A percentile compares a stretch with the other conserved stretches of the same genome.
Evolutionary conservation across 345 rosid species (phyloP).

Genomic region (Eucalyptus pauciflora): DNA sequence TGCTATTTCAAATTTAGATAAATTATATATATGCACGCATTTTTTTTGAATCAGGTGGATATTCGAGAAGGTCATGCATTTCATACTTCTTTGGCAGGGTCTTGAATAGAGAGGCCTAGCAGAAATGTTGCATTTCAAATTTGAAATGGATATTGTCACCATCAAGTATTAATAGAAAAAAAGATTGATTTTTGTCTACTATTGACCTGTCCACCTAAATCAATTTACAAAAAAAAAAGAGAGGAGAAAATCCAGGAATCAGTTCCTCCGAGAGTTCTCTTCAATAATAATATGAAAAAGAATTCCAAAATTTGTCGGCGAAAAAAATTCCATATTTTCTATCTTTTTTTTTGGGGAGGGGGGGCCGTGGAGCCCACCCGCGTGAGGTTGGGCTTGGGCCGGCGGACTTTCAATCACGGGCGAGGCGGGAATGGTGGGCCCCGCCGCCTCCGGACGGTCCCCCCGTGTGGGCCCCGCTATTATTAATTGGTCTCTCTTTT

Average conservation of each 20-base stretch:
- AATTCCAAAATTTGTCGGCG: not conserved
- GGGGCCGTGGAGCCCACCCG: not conserved
- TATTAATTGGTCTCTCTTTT: not conserved
- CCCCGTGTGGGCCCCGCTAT: slow-evolving; percentile 1
- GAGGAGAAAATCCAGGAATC: not conserved
- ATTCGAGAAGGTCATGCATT: not conserved
- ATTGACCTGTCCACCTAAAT: not conserved
- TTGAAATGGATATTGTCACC: not conserved
- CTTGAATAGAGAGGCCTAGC: not conserved
- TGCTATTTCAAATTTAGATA: not conserved
- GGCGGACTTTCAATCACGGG: slow-evolving; percentile 1
- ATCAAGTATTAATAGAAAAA: not conserved
- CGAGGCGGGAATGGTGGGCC: not conserved
- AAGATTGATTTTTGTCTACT: not conserved
- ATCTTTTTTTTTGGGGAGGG: no score
- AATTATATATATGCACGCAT: not conserved
- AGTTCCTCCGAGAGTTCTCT: not conserved
- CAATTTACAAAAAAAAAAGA: not conserved
- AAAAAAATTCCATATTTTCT: not conserved
- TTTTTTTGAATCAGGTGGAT: not conserved
- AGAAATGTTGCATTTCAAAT: not conserved
- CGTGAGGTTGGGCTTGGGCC: slow-evolving; percentile 21
- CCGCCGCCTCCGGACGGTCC: not conserved
- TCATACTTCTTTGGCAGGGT: not conserved
- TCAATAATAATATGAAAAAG: not conserved